phyloP scores from a whole-genome alignment of 2,329 filamentous ascomycete species.

The Orbilia javanica region DNA sequence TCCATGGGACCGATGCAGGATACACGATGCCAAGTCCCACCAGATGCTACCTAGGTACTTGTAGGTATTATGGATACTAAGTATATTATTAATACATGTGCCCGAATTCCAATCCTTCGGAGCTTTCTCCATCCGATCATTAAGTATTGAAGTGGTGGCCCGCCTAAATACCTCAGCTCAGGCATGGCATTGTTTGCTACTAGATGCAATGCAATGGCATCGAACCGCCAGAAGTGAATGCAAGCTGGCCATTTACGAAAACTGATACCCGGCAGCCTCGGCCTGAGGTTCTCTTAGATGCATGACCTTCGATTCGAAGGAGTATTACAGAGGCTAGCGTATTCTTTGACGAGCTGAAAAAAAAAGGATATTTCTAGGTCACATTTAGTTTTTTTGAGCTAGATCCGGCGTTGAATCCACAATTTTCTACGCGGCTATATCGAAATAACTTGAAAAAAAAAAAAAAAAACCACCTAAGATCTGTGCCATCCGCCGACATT shows the following conservation, averaged over 20 bases:
- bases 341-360: background rate
- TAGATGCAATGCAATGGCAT: background rate
- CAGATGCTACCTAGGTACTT: no score
- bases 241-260: background rate
- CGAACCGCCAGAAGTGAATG: background rate
- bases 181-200: background rate
- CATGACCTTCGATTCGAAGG: background rate
- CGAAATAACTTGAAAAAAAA: no score
- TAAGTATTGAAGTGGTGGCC: no score
- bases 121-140: conserved; percentile 1
- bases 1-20: background rate
- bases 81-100: no score
- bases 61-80: no score
- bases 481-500: conserved; percentile 16
- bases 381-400: no score
- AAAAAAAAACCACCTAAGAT: background rate
- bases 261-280: background rate
- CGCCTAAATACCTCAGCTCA: conserved; percentile 13
- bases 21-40: background rate
- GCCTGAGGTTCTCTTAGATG: background rate
- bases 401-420: no score
- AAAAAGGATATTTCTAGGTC: background rate
- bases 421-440: conserved; percentile 4
- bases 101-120: no score
- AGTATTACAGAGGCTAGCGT: background rate